A percentile compares a stretch with the other conserved stretches of the same genome.
phyloP scores from a whole-genome alignment of 345 rosid genomes.

The Salix udensis region DNA sequence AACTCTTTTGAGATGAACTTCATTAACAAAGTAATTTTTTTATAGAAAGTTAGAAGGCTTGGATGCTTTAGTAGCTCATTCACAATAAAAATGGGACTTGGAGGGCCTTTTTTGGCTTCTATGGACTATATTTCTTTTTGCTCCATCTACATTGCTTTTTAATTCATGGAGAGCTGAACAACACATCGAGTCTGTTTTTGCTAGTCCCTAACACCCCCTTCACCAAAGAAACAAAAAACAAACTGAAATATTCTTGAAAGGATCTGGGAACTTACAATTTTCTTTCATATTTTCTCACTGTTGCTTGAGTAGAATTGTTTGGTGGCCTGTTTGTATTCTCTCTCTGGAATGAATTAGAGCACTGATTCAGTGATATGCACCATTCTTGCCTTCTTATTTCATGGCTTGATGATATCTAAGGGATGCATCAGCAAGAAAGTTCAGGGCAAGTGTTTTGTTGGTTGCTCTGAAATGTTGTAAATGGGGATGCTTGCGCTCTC shows the following conservation, averaged over 20 bases:
- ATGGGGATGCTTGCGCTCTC: not conserved
- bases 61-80: not conserved
- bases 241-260: not conserved
- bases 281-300: not conserved
- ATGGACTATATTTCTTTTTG: not conserved
- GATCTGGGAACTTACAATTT: not conserved
- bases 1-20: conserved; percentile 3
- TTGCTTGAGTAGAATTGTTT: not conserved
- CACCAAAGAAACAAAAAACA: not conserved
- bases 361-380: not conserved
- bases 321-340: not conserved
- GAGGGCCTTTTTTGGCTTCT: not conserved
- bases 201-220: not conserved
- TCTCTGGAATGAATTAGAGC: not conserved
- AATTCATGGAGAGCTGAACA: not conserved
- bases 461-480: not conserved
- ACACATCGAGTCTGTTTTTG: not conserved
- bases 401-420: not conserved
- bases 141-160: not conserved
- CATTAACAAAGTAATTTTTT: not conserved
- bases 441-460: not conserved
- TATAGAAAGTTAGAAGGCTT: conserved; percentile 1
- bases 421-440: not conserved
- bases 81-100: not conserved
- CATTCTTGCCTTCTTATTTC: not conserved